A percentile compares a stretch with the other conserved stretches of the same genome.
Conservation (phyloP, 768 basidiomycete species). For the Amyloporia xantha region DNA sequence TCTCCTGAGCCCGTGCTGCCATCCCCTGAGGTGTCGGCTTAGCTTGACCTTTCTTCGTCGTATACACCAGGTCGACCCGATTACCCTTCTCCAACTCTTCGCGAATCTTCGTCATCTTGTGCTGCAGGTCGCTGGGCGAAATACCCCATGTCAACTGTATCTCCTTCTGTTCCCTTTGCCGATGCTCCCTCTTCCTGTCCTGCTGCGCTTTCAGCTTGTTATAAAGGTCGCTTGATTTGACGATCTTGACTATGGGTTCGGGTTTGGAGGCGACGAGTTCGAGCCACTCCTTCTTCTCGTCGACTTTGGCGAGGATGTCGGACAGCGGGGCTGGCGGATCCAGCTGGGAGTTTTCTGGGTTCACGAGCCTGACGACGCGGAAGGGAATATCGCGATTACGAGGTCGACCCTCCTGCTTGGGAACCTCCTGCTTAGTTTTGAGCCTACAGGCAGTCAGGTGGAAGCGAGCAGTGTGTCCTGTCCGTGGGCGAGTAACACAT, state of each 20-base stretch:
- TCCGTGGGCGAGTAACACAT: background rate
- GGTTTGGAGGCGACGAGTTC: constrained; percentile 49
- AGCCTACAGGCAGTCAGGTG: background rate
- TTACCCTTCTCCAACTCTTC: constrained; percentile 55
- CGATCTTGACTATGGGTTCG: constrained; percentile 53
- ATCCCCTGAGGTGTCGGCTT: constrained; percentile 32
- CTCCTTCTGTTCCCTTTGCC: constrained; percentile 45
- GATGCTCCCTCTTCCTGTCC: constrained; percentile 29
- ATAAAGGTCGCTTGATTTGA: constrained; percentile 39
- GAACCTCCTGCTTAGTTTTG: background rate
- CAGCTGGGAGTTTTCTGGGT: constrained; percentile 38
- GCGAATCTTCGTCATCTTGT: constrained; percentile 56
- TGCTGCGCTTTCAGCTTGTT: constrained; percentile 32
- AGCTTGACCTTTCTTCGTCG: constrained; percentile 40
- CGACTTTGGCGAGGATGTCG: constrained; percentile 38
- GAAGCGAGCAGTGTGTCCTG: background rate
- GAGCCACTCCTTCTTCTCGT: constrained; percentile 37
- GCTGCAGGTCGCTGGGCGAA: constrained; percentile 49
- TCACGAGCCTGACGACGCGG: constrained; percentile 38
- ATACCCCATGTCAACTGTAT: constrained; percentile 69
- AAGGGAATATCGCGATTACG: constrained; percentile 38
- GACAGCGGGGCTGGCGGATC: constrained; percentile 29
- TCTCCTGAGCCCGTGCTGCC: constrained; percentile 37
- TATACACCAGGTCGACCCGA: constrained; percentile 50
- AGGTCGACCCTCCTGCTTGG: background rate